These are phyloP conservation scores for Talaromyces sp. DNA, from an alignment of 2,329 filamentous ascomycete genomes.

Conservation along the genomic window DNA sequence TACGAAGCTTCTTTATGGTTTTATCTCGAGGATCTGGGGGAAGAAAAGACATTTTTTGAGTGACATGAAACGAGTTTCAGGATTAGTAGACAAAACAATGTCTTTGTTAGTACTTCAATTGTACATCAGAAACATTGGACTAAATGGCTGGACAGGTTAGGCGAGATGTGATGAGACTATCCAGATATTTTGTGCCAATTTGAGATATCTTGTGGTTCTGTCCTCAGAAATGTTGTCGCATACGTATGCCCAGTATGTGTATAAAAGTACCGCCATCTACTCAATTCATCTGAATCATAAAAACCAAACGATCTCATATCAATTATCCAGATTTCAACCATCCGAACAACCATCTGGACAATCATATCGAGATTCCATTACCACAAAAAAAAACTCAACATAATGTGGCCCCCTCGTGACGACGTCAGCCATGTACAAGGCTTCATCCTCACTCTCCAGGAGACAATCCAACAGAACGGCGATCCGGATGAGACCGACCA, in stretches of 20 bases:
- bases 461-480: not conserved
- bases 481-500: not conserved
- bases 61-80: not conserved
- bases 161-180: not conserved
- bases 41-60: not conserved
- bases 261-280: not conserved
- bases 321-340: not conserved
- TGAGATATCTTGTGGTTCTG: not conserved
- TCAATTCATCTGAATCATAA: not conserved
- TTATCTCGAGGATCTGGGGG: not conserved
- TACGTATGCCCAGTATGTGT: not conserved
- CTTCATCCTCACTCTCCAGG: not conserved
- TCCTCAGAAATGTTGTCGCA: not conserved
- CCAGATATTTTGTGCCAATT: not conserved
- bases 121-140: not conserved
- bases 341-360: not conserved
- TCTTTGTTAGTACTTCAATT: not conserved
- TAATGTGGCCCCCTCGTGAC: not conserved
- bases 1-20: not conserved
- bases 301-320: not conserved
- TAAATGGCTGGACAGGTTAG: too few relatives aligned
- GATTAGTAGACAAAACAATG: not conserved
- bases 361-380: not conserved
- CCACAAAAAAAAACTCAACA: too few relatives aligned
- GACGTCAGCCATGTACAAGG: not conserved